Conservation (phyloP, 78 protist species). For the Monosiga brevicollis region DNA sequence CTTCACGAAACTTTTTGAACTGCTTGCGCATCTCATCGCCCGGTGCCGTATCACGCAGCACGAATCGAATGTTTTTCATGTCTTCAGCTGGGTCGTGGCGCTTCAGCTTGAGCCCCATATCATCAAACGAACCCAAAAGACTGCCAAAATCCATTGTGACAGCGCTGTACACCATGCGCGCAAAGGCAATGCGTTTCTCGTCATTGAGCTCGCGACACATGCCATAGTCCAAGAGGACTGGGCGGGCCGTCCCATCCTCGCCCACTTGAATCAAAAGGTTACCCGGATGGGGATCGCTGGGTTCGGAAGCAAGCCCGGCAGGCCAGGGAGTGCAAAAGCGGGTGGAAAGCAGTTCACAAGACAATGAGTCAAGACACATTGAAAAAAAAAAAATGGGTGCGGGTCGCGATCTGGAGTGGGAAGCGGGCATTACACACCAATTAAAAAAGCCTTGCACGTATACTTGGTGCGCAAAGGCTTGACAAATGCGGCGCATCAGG, state of each 20-base stretch:
- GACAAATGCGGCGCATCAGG: not conserved
- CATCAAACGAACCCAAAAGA: not conserved
- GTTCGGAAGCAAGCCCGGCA: no score
- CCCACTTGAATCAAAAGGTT: not conserved
- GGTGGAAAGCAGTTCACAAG: no score
- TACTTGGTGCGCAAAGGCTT: conserved; percentile 9
- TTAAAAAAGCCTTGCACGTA: conserved; percentile 7
- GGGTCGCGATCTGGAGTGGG: no score
- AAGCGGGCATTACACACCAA: no score
- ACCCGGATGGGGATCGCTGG: conserved; percentile 23
- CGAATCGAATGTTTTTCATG: not conserved
- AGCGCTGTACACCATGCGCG: not conserved
- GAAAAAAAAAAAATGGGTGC: no score
- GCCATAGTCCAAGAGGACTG: conserved; percentile 9
- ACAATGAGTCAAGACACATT: no score
- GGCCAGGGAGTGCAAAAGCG: no score
- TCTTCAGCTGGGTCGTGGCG: not conserved
- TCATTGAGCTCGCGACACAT: not conserved
- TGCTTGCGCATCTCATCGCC: not conserved
- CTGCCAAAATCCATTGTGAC: not conserved
- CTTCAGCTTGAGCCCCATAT: conserved; percentile 5
- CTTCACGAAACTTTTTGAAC: not conserved
- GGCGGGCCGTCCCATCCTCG: not conserved
- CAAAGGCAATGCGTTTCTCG: not conserved
- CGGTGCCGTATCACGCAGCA: not conserved